These are phyloP conservation scores for Mortierella sp. DNA, from an alignment of 371 early-diverging fungal species.

Conservation along the genomic window DNA sequence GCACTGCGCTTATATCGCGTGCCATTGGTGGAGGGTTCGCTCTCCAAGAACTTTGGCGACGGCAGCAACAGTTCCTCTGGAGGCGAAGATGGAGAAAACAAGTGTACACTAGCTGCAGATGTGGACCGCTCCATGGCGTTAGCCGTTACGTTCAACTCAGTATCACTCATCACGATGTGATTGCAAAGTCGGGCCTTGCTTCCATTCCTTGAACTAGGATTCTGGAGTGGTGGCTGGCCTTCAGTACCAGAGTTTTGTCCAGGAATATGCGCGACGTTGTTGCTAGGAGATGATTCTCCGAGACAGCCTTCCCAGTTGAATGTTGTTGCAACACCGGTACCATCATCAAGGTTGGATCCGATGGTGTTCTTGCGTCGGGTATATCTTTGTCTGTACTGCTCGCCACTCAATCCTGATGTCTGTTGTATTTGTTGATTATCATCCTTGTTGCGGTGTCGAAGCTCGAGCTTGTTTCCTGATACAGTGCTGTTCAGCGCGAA, in stretches of 20 bases:
- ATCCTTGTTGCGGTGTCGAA: slow-evolving; percentile 10
- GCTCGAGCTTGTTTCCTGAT: slow-evolving; percentile 28
- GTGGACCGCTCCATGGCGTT: slow-evolving; percentile 20
- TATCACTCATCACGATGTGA: neutral
- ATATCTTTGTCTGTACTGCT: slow-evolving; percentile 7
- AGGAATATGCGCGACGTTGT: neutral
- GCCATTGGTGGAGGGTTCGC: neutral
- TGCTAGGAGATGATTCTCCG: slow-evolving; percentile 7
- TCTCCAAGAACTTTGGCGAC: neutral
- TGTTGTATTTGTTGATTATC: neutral
- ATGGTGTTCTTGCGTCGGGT: neutral
- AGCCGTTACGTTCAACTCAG: neutral
- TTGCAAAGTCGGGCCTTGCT: neutral
- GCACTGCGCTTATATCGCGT: slow-evolving; percentile 45
- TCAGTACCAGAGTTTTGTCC: neutral
- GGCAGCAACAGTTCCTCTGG: neutral
- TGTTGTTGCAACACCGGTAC: neutral
- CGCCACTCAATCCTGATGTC: neutral
- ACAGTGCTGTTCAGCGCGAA: slow-evolving; percentile 51
- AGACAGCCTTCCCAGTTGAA: slow-evolving; percentile 45
- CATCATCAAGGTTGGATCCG: slow-evolving; percentile 22
- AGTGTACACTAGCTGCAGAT: slow-evolving; percentile 16
- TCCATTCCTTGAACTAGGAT: neutral
- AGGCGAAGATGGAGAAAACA: slow-evolving; percentile 32
- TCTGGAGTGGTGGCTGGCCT: neutral